Evolutionary conservation across 495 filamentous ascomycete species (phyloP).

Genomic region (Talaromyces borbonicus): DNA sequence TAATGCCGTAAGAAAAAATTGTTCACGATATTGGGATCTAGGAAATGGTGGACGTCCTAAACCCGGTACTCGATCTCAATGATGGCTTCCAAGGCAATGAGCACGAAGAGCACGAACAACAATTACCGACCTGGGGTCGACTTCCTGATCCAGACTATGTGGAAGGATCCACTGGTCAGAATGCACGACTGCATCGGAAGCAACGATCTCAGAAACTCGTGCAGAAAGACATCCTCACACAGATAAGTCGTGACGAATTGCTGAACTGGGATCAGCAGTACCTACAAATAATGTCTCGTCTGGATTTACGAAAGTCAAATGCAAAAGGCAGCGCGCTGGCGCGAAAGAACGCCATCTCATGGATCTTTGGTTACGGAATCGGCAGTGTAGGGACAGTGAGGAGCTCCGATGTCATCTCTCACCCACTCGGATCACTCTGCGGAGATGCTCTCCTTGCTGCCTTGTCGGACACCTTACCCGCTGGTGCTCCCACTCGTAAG

Average conservation of each 20-base stretch:
- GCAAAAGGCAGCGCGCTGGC: constrained; percentile 29
- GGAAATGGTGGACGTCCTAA: background rate
- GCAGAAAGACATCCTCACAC: constrained; percentile 13
- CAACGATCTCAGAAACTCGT: constrained; percentile 10
- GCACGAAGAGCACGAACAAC: background rate
- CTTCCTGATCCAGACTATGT: constrained; percentile 10
- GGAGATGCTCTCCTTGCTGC: constrained; percentile 42
- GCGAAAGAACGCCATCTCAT: constrained; percentile 48
- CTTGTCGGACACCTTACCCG: constrained; percentile 23
- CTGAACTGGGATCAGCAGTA: constrained; percentile 53
- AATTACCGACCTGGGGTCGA: constrained; percentile 5
- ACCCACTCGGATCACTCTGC: constrained; percentile 44
- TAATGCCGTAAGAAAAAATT: background rate
- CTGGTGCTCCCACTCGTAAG: constrained; percentile 23
- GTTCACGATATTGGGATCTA: background rate
- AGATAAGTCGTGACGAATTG: constrained; percentile 45
- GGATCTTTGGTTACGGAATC: constrained; percentile 44
- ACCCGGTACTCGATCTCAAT: background rate
- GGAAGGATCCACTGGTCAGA: background rate
- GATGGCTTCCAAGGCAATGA: background rate
- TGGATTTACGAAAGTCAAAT: constrained; percentile 30
- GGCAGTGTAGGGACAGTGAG: constrained; percentile 46
- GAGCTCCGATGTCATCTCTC: constrained; percentile 23
- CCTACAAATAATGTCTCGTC: constrained; percentile 39
- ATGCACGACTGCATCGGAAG: constrained; percentile 11